Evolutionary conservation across 352 stramenopile genomes (phyloP), one percentile per base, ranked within the genome.

Genomic region (Globisporangium spiculum): DNA sequence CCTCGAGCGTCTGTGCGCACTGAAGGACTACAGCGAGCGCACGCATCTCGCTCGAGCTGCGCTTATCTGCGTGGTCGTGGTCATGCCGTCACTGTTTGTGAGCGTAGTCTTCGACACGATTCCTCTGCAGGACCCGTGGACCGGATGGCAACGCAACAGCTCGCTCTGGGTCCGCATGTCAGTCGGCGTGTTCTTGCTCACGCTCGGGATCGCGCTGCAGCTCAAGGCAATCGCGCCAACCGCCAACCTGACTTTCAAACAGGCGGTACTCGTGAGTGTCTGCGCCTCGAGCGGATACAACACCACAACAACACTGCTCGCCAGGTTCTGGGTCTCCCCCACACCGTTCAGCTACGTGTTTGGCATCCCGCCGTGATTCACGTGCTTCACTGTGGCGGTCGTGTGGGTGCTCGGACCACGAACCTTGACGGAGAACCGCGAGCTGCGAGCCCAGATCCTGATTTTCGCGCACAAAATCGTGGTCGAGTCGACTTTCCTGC

Each of bases 271-370:
- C 32, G 44, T 41, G 18, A 46, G 22, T 57, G 0, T 16, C 36
- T 14, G 22, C 46, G 53, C 14, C 26, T 24, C 53, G 9, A 41
- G 16, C 26, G 41, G 27, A 12, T 44, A 30, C n/a, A 38, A 14
- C 9, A 9, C 5, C 22, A n/a, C n/a, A 30, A 20, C 14, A n/a
- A 0, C 41, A 26, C 48, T 66, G 22, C 38, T 66, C 48, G 44
- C 48, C 16, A n/a, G 22, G 60, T 32, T 32, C 26, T 66, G 60
- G 48, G 60, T 66, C 41, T 66, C 58, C 26, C 60, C 8, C 12
- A 50, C 38, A 4, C 60, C 41, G 7, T 58, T 66, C 10, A 38
- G 18, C 60, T 58, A 27, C 20, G 27, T 57, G 16, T 38, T 66
- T 20, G 24, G 26, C 9, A 30, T 44, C 22, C 24, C 46, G 3